These are phyloP conservation scores for Zygosaccharomyces gambellarensis DNA, from an alignment of 805 yeast species.

Conservation along the genomic window DNA sequence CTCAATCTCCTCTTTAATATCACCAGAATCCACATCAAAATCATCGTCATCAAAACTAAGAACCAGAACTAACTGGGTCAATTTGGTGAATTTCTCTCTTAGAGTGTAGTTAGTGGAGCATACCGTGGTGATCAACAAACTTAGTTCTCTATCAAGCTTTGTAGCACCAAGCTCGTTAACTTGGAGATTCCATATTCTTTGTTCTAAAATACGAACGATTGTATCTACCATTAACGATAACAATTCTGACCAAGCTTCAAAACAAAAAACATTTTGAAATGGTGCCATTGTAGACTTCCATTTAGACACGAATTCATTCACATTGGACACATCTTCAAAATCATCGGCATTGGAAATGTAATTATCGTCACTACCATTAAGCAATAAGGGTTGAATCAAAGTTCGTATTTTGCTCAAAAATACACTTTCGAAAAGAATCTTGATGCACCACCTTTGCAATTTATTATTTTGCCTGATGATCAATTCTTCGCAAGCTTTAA, in stretches of 20 bases:
- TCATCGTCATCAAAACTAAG: conserved; percentile 76
- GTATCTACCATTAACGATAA: conserved; percentile 49
- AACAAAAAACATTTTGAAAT: conserved; percentile 53
- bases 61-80: conserved; percentile 79
- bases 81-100: conserved; percentile 71
- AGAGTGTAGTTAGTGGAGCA: conserved; percentile 68
- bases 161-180: conserved; percentile 81
- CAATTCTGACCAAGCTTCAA: conserved; percentile 45
- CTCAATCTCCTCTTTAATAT: conserved; percentile 40
- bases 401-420: conserved; percentile 37
- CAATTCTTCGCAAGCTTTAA: conserved; percentile 24
- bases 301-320: conserved; percentile 50
- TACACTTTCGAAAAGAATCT: conserved; percentile 40
- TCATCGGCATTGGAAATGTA: conserved; percentile 32
- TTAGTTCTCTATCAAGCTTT: conserved; percentile 75
- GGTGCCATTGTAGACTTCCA: conserved; percentile 69
- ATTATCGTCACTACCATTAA: conserved; percentile 21
- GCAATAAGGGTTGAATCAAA: conserved; percentile 41
- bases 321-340: conserved; percentile 34
- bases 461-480: conserved; percentile 29
- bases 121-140: conserved; percentile 65
- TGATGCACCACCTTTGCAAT: conserved; percentile 37
- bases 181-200: conserved; percentile 60
- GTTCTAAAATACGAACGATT: conserved; percentile 56
- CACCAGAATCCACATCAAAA: conserved; percentile 30